Percentiles rank a stretch among this genome's conserved stretches.
These are phyloP conservation scores for Eremomyces bilateralis DNA, from an alignment of 495 filamentous ascomycete species.

Conservation along the genomic window DNA sequence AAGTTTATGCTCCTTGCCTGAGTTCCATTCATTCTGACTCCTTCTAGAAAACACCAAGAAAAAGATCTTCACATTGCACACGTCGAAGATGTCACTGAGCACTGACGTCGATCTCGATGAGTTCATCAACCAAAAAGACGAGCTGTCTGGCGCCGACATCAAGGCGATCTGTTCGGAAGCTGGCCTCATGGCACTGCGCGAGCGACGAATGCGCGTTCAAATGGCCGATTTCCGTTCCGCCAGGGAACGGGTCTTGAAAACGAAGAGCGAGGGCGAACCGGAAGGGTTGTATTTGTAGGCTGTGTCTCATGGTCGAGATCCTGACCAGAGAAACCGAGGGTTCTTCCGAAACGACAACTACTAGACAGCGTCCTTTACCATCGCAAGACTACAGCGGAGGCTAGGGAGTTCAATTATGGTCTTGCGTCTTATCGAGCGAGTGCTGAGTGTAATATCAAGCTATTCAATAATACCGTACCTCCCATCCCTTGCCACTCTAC, in stretches of 20 bases:
- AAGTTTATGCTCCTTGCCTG: constrained; percentile 16
- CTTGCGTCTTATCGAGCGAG: no score
- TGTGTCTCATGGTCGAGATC: no score
- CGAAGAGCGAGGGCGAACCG: constrained; percentile 94
- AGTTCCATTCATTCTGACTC: constrained; percentile 16
- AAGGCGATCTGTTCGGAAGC: constrained; percentile 97
- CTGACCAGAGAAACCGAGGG: no score
- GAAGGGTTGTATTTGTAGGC: constrained; percentile 96
- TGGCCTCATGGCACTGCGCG: constrained; percentile 81
- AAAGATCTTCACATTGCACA: constrained; percentile 99
- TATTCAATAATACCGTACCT: no score
- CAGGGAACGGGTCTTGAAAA: constrained; percentile 88
- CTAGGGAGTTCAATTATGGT: no score
- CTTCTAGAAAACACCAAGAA: constrained; percentile 78
- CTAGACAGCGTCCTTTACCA: no score
- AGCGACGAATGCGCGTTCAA: constrained; percentile 93
- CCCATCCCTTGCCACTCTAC: no score
- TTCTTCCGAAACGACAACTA: no score
- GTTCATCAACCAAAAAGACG: constrained; percentile 97
- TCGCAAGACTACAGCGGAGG: no score
- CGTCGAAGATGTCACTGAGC: constrained; percentile 93
- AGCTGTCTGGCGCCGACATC: constrained; percentile 93
- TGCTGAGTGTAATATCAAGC: no score
- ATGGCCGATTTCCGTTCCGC: constrained; percentile 95
- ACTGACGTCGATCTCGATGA: constrained; percentile 94